Evolutionary conservation across 1,139 yeast genomes (phyloP), one percentile per base, ranked within the genome.

Genomic region (Trichomonascaceae sp.): DNA sequence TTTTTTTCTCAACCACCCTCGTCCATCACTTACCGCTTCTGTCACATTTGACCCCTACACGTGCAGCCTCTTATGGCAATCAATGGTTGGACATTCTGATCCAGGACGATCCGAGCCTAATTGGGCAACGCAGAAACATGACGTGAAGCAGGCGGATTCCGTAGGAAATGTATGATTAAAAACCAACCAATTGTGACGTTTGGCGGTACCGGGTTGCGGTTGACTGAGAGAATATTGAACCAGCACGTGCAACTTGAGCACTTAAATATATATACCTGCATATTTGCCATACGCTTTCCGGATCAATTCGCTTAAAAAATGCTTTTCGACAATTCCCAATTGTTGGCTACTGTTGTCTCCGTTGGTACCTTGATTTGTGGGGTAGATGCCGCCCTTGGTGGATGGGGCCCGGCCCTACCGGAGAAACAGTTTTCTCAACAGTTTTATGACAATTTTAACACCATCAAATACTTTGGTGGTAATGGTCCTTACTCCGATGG

Each of bases 401-500:
- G 18, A 2, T 44, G 46, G 46, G 46, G 46, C 9, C 46, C 46
- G 12, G 30, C 24, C 12, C 20, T 22, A 9, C 46, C 46, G 24
- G 20, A 32, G 20, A 17, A 49, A 46, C 51, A 43, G 43, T 43
- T 43, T 19, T 44, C 51, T 5, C 74, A 70, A 55, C 61, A 59
- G 5, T 57, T 68, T 38, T 43, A 49, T 39, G 73, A 70, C 47
- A 65, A 64, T 52, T 65, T 59, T 61, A 69, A 69, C 52, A 48
- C 64, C n/a, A 57, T 72, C 47, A 65, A 69, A 58, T 70, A 65
- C 55, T 61, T 74, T 15, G 80, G 77, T 9, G 78, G 78, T 20
- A 66, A 70, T 50, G 80, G 78, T 1, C 82, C 82, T 4, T 78
- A 70, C 57, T 64, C 73, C 32, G 63, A 70, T 47, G 70, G 72